Conservation (phyloP, 23 red algal species). For the Chondrus crispus region DNA sequence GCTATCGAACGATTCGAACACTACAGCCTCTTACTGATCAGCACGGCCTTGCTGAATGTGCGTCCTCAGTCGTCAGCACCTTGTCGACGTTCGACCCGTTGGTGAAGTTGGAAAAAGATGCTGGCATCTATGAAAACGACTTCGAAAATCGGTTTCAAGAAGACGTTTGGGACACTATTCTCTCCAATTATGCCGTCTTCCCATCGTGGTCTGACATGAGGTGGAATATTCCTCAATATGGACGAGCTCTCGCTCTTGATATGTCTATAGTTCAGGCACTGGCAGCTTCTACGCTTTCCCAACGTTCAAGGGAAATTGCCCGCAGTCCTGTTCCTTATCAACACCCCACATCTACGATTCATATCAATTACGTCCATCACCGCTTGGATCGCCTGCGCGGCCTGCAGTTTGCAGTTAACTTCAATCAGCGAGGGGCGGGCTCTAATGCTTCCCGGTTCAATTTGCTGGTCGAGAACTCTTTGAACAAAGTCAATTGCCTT, state of each 20-base stretch:
- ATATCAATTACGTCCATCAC: conserved; percentile 45
- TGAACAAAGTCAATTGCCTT: neutral
- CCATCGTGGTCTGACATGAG: conserved; percentile 62
- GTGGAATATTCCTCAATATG: conserved; percentile 49
- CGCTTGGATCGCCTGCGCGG: conserved; percentile 64
- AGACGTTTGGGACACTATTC: conserved; percentile 45
- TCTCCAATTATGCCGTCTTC: conserved; percentile 9
- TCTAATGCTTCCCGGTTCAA: neutral
- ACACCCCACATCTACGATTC: neutral
- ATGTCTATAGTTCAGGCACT: conserved; percentile 18
- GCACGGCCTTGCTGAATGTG: no score
- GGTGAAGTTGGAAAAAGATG: conserved; percentile 14
- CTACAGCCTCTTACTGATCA: no score
- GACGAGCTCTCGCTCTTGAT: conserved; percentile 22
- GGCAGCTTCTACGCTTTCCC: neutral
- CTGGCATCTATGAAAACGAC: conserved; percentile 17
- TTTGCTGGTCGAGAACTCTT: neutral
- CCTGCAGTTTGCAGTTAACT: conserved; percentile 51
- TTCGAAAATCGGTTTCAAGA: conserved; percentile 54
- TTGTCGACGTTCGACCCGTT: conserved; percentile 50
- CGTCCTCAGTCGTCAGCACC: no score
- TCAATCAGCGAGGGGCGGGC: neutral
- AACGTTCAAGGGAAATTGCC: neutral
- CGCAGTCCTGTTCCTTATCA: neutral
- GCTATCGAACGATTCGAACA: no score